phyloP scores from a whole-genome alignment of 2,329 filamentous ascomycete genomes.

The Dryadomyces quercus-mongolicae region DNA sequence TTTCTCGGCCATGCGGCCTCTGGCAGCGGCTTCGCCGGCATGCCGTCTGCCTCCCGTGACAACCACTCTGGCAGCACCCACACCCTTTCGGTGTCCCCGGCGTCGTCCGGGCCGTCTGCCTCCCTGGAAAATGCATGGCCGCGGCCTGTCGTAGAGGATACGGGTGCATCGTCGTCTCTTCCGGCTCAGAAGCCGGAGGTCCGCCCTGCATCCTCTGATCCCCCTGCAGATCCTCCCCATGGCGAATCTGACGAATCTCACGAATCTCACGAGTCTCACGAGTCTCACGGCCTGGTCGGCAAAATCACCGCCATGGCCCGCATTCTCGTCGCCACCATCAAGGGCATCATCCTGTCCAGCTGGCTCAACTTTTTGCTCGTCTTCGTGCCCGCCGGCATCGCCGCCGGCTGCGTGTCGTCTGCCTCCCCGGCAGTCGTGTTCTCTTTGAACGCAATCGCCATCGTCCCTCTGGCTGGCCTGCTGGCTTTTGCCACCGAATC shows the following conservation, averaged over 20 bases:
- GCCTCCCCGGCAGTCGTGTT: constrained; percentile 53
- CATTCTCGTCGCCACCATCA: constrained; percentile 35
- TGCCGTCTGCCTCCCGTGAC: not conserved
- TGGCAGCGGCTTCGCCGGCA: constrained; percentile 14
- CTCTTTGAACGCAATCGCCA: constrained; percentile 62
- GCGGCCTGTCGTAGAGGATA: constrained; percentile 43
- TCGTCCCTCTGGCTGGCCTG: constrained; percentile 61
- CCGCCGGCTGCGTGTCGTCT: constrained; percentile 39
- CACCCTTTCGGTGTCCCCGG: no score
- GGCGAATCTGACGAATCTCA: constrained; percentile 5
- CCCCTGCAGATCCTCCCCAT: no score
- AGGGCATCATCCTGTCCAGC: constrained; percentile 55
- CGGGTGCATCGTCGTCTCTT: constrained; percentile 3
- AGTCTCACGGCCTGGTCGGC: constrained; percentile 16
- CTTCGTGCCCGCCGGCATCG: constrained; percentile 69
- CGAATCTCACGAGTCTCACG: constrained; percentile 6
- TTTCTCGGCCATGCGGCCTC: constrained; percentile 1
- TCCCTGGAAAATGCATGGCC: constrained; percentile 38
- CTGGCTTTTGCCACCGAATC: constrained; percentile 65
- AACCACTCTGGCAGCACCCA: not conserved
- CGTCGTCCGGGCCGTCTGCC: constrained; percentile 24
- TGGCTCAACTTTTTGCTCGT: constrained; percentile 68
- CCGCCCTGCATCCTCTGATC: no score
- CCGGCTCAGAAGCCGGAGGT: not conserved
- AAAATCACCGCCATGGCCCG: constrained; percentile 16